Base-by-base conservation (phyloP, 2,329 filamentous ascomycete genomes). In the Aspergillus novofumigatus region DNA sequence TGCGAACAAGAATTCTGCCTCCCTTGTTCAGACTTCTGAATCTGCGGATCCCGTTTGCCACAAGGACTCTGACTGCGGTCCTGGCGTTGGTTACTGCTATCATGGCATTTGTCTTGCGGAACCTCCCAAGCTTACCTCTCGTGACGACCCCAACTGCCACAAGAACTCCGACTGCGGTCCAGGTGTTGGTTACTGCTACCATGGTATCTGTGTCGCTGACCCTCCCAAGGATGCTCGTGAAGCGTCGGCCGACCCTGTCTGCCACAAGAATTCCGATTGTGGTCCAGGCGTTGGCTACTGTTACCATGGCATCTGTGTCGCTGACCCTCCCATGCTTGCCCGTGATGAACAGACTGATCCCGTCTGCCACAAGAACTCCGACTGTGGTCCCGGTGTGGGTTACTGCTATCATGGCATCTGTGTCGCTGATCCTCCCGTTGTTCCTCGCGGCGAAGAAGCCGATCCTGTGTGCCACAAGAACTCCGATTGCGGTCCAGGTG, bases 261-360 rank as follows among this genome's bases (percentile, higher is more conserved):
- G 56, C 48, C 29, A 41, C n/a, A 14, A 29, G 38, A 7, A 54
- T 26, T 32, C 25, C 32, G 42, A 55, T 8, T 58, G 56, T 32
- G 29, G 35, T 38, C 32, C 32, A 7, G 32, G 32, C 32, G 20
- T 45, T 45, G 42, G 42, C 21, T 45, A 45, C 42, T 45, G 42
- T 45, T 20, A 45, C 8, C 42, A 23, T 23, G 42, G 42, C 10
- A 45, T 45, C 42, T 45, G 42, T 45, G n/a, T 45, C 42, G 42
- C 42, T 45, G n/a, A 45, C 4, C 42, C 42, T 45, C 42, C 42
- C 42, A 5, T 21, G 42, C 42, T 45, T 23, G 42, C 44, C 21
- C 44, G 44, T 14, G 44, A n/a, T 7, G 21, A 23, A 7, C 20
- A 47, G 3, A 10, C 44, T 20, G 44, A 47, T 23, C 44, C 44